Conservation (phyloP, 495 filamentous ascomycete genomes). For the Pyronema omphalodes region DNA sequence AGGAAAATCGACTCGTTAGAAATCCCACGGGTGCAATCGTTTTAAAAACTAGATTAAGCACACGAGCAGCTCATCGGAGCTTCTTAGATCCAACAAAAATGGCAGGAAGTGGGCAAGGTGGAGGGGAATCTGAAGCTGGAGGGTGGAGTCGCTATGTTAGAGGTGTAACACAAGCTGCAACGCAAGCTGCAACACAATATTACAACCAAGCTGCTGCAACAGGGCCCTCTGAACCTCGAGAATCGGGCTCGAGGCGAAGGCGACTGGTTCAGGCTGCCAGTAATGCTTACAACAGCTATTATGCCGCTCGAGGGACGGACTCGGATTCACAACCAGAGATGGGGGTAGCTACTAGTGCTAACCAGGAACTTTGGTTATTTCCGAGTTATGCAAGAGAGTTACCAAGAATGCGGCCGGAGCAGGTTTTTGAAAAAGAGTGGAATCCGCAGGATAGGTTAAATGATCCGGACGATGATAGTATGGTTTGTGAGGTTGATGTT, state of each 20-base stretch:
- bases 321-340: conserved; percentile 51
- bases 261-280: conserved; percentile 81
- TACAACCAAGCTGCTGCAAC: not conserved
- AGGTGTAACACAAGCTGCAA: not conserved
- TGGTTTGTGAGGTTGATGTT: conserved; percentile 81
- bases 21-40: not conserved
- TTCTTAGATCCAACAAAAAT: not conserved
- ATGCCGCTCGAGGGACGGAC: conserved; percentile 35
- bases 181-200: not conserved
- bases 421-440: not conserved
- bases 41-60: not conserved
- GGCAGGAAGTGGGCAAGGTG: not conserved
- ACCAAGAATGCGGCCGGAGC: conserved; percentile 26
- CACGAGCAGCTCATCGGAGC: not conserved
- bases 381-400: conserved; percentile 58
- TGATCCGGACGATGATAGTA: conserved; percentile 48
- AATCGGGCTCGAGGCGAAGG: conserved; percentile 50
- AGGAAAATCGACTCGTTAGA: not conserved
- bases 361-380: conserved; percentile 87
- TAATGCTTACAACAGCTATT: conserved; percentile 74
- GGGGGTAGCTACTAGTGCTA: conserved; percentile 53
- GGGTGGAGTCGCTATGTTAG: conserved; percentile 1
- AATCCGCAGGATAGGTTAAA: conserved; percentile 42
- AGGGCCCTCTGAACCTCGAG: conserved; percentile 22
- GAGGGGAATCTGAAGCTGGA: not conserved